phyloP scores from a whole-genome alignment of 2,329 filamentous ascomycete genomes.

The Cyclaneusma minus region DNA sequence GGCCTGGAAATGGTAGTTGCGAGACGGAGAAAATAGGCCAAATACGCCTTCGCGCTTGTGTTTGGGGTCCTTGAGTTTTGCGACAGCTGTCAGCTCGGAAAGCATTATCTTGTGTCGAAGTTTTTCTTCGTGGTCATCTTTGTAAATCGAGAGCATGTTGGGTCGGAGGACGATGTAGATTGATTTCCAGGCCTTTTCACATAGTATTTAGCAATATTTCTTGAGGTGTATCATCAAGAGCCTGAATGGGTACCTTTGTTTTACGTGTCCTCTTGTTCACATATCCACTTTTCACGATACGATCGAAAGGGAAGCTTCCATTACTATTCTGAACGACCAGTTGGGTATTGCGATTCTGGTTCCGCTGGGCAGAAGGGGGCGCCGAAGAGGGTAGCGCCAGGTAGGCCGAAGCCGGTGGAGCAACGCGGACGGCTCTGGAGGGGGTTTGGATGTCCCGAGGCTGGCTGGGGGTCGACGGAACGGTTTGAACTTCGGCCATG shows the following conservation, averaged over 20 bases:
- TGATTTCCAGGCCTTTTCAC: conserved; percentile 67
- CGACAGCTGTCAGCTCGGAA: conserved; percentile 80
- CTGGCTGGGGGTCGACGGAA: conserved; percentile 7
- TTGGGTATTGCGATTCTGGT: conserved; percentile 21
- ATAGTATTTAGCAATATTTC: conserved; percentile 5
- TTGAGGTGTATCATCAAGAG: no score
- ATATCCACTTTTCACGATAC: conserved; percentile 77
- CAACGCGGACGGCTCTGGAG: no score
- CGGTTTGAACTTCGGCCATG: conserved; percentile 12
- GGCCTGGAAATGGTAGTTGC: conserved; percentile 84
- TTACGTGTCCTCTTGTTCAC: conserved; percentile 82
- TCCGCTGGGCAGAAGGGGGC: no score
- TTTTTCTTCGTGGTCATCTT: conserved; percentile 77
- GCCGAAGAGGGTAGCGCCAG: conserved; percentile 11
- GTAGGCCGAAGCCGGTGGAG: conserved; percentile 6
- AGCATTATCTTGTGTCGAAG: conserved; percentile 78
- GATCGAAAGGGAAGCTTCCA: conserved; percentile 90
- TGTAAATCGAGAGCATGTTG: conserved; percentile 84
- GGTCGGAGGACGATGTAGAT: conserved; percentile 82
- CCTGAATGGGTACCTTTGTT: conserved; percentile 53
- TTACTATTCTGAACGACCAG: conserved; percentile 62
- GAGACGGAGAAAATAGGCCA: conserved; percentile 77
- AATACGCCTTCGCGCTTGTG: conserved; percentile 78
- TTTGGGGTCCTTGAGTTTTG: conserved; percentile 77
- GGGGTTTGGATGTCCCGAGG: conserved; percentile 12